Evolutionary conservation across 2,329 filamentous ascomycete genomes (phyloP), one percentile per base, ranked within the genome.

Genomic region (Colletotrichum neosansevieriae): DNA sequence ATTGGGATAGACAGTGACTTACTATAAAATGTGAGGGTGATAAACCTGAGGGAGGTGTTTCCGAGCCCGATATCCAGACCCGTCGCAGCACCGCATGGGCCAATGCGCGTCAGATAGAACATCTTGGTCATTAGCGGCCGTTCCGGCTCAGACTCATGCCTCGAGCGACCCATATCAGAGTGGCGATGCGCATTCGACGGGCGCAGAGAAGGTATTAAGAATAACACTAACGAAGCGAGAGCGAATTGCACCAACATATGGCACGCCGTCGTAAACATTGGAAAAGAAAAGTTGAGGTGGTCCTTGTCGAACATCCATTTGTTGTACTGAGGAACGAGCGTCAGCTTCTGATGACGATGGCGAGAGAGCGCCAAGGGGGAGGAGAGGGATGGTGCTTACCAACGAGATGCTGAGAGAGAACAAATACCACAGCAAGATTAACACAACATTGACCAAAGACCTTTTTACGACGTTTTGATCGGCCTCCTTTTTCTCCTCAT

Each of bases 251-350:
- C 94, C 21, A 94, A 83, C 94, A 98, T 98, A 82, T 99, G 96
- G 78, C 96, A 85, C 71, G 93, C 93, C 3, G 96, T 99, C 11
- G 94, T 97, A 80, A 98, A 98, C 57, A 99, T 87, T 44, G 96
- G 96, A 75, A 96, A 98, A 58, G 93, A 91, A 78, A 99, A 99
- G 80, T 98, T 91, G 73, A 97, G 88, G 72, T 92, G 89, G 73
- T 91, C 87, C 70, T 91, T 87, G 75, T 93, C 92, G 81, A 99
- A 98, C 95, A 99, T 98, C 96, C 96, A 98, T 83, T 98, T 98
- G 86, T 99, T 99, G 85, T 98, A 99, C 91, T 96, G 72, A 57
- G 36, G n/a, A 36, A 29, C 13, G 72, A 78, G 70, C 75, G 76
- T 76, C 61, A 77, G 73, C 50, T 47, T n/a, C 24, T 15, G 47